phyloP scores from a whole-genome alignment of 2,329 filamentous ascomycete genomes.

The Elsinoe batatas region DNA sequence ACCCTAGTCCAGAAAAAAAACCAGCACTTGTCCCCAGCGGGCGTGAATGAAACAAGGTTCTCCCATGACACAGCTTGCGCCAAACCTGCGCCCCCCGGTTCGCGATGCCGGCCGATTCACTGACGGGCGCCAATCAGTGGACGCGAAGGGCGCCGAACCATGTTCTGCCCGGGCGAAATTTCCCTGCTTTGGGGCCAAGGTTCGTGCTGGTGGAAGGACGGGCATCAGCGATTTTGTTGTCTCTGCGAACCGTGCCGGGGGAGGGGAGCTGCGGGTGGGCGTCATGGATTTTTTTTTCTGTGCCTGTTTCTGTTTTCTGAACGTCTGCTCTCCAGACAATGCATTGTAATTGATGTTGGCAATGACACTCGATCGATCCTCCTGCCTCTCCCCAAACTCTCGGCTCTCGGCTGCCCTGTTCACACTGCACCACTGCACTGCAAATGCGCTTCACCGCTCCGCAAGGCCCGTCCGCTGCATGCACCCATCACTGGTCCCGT shows the following conservation, averaged over 20 bases:
- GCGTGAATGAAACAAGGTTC: neutral
- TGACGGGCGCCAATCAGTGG: neutral
- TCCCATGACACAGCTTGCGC: slow-evolving; percentile 2
- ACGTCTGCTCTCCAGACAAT: too few relatives aligned
- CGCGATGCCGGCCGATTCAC: too few relatives aligned
- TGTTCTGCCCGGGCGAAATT: neutral
- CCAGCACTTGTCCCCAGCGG: too few relatives aligned
- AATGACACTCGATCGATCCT: too few relatives aligned
- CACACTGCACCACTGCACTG: neutral
- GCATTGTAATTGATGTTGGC: too few relatives aligned
- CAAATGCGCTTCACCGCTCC: neutral
- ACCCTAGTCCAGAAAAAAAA: neutral
- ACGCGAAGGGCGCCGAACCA: neutral
- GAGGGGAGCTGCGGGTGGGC: too few relatives aligned
- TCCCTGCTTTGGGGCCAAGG: too few relatives aligned
- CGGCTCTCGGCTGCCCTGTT: neutral
- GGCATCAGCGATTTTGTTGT: too few relatives aligned
- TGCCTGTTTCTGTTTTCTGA: too few relatives aligned
- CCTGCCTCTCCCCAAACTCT: neutral
- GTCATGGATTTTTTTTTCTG: too few relatives aligned
- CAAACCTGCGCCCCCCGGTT: neutral
- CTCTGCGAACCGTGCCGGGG: too few relatives aligned
- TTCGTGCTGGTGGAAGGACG: too few relatives aligned
- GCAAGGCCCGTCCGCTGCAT: neutral
- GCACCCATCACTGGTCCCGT: neutral